Conservation (phyloP, 139 green algal species). For the Gonium pectorale region DNA sequence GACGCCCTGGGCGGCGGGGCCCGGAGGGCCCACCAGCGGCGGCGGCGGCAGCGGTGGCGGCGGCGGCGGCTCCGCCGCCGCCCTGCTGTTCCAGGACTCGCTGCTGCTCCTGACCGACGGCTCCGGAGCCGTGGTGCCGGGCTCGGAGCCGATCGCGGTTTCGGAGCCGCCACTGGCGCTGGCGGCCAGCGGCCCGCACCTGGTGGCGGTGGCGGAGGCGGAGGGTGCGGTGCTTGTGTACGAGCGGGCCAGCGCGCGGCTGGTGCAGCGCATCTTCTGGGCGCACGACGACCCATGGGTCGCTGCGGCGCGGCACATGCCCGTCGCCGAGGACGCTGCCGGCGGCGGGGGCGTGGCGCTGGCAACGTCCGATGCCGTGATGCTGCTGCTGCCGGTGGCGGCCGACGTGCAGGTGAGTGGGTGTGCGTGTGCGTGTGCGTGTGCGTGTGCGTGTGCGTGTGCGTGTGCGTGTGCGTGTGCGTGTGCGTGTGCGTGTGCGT, state of each 20-base stretch:
- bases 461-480: too few relatives aligned
- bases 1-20: not conserved
- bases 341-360: conserved; percentile 45
- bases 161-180: conserved; percentile 47
- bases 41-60: not conserved
- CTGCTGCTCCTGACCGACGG: conserved; percentile 43
- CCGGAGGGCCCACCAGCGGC: not conserved
- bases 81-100: conserved; percentile 24
- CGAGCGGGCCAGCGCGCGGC: not conserved
- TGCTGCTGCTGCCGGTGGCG: conserved; percentile 68
- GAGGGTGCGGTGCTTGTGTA: conserved; percentile 15
- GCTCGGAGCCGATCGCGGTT: conserved; percentile 52
- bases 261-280: conserved; percentile 57
- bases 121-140: not conserved
- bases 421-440: too few relatives aligned
- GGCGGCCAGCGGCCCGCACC: conserved; percentile 38
- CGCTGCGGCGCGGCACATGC: conserved; percentile 29
- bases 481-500: conserved; percentile 2
- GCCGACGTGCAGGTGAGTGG: conserved; percentile 70
- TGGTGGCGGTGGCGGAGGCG: conserved; percentile 46
- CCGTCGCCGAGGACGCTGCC: conserved; percentile 34
- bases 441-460: too few relatives aligned
- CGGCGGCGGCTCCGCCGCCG: not conserved
- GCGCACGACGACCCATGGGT: conserved; percentile 66
- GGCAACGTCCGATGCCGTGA: conserved; percentile 54